phyloP scores from a whole-genome alignment of 129 eudicot genomes.

The Tagetes patula region DNA sequence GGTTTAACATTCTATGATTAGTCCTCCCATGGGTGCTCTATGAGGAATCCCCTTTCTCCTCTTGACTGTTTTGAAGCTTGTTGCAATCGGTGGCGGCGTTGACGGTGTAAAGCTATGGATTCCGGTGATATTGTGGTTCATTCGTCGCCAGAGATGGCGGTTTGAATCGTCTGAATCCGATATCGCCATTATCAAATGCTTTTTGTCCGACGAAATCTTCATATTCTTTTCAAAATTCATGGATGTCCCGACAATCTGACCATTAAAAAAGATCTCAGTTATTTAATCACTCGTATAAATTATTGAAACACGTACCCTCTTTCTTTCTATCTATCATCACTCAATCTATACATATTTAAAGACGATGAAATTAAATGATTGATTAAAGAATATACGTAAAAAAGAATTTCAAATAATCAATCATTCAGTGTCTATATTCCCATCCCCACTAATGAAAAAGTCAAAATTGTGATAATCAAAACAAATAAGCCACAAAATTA shows the following conservation, averaged over 20 bases:
- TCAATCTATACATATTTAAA: too few relatives aligned
- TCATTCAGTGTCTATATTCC: conserved; percentile 33
- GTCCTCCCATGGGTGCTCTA: conserved; percentile 89
- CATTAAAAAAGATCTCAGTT: neutral
- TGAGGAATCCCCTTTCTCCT: conserved; percentile 96
- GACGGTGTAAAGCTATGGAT: conserved; percentile 73
- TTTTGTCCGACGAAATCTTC: conserved; percentile 49
- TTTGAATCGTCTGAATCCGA: conserved; percentile 74
- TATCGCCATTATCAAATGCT: conserved; percentile 28
- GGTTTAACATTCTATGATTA: conserved; percentile 40
- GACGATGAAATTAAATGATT: neutral
- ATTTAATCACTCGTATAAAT: too few relatives aligned
- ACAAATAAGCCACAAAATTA: conserved; percentile 8
- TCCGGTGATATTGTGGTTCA: conserved; percentile 23
- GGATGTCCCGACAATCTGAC: conserved; percentile 76
- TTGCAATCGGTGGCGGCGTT: conserved; percentile 73
- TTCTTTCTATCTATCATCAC: too few relatives aligned
- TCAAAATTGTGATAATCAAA: conserved; percentile 30
- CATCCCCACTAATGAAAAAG: conserved; percentile 39
- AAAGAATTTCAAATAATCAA: conserved; percentile 27
- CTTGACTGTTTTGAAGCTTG: conserved; percentile 56
- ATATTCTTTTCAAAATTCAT: conserved; percentile 46
- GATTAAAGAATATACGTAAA: neutral
- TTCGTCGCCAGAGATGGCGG: conserved; percentile 43
- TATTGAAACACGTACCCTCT: too few relatives aligned